These are phyloP conservation scores for Xylaria arbuscula DNA, from an alignment of 2,329 filamentous ascomycete genomes.

Conservation along the genomic window DNA sequence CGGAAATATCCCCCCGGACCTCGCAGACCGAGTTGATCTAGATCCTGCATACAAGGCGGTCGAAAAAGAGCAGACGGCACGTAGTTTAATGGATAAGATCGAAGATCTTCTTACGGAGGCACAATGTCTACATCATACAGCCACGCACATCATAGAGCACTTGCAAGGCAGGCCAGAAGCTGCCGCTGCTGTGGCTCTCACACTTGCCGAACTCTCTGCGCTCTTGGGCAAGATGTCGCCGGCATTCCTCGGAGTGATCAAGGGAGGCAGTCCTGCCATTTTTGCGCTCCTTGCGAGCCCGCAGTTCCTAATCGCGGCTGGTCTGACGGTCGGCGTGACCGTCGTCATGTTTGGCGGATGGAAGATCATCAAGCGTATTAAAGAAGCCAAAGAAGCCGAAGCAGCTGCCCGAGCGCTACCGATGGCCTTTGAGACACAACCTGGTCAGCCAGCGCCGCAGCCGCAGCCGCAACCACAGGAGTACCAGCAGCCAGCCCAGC, in stretches of 20 bases:
- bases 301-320: slow-evolving; percentile 93
- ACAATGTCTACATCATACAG: slow-evolving; percentile 87
- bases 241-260: slow-evolving; percentile 78
- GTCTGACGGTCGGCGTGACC: slow-evolving; percentile 90
- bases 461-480: not conserved
- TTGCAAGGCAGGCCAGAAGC: slow-evolving; percentile 83
- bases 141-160: slow-evolving; percentile 82
- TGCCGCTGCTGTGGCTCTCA: slow-evolving; percentile 91
- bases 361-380: slow-evolving; percentile 94
- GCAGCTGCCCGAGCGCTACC: slow-evolving; percentile 39
- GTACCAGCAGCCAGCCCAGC: not conserved
- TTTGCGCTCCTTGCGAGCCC: slow-evolving; percentile 89
- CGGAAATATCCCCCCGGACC: slow-evolving; percentile 79
- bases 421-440: slow-evolving; percentile 49
- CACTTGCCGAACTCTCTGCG: slow-evolving; percentile 89
- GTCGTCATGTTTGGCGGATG: slow-evolving; percentile 95
- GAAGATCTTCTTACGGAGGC: slow-evolving; percentile 86
- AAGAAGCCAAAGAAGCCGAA: slow-evolving; percentile 53
- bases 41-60: slow-evolving; percentile 63
- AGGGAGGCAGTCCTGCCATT: slow-evolving; percentile 83
- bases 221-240: slow-evolving; percentile 87
- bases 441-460: slow-evolving; percentile 15
- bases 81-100: slow-evolving; percentile 75
- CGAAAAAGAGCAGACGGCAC: slow-evolving; percentile 63
- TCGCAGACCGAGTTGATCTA: slow-evolving; percentile 56